These are phyloP conservation scores for Begonia peltatifolia DNA, from an alignment of 306 rosid genomes.

Conservation along the genomic window DNA sequence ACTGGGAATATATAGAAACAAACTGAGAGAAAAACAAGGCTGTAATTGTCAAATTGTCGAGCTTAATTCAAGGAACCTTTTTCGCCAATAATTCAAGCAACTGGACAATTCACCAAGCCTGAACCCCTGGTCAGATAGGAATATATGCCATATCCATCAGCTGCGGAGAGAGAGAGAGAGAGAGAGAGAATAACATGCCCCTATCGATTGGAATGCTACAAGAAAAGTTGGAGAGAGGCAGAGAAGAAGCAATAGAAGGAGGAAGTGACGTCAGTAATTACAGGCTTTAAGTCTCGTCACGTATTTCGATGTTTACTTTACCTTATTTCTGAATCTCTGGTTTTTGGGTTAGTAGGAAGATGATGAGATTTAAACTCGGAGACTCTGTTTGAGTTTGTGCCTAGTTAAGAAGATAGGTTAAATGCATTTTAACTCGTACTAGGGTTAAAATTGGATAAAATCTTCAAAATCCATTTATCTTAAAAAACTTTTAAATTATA, in stretches of 20 bases:
- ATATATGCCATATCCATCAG: too few relatives aligned
- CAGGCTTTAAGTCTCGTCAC: constrained; percentile 64
- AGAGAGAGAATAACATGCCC: too few relatives aligned
- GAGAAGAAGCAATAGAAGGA: too few relatives aligned
- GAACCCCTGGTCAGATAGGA: too few relatives aligned
- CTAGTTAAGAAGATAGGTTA: too few relatives aligned
- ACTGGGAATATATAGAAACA: constrained; percentile 3
- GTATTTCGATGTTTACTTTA: constrained; percentile 56
- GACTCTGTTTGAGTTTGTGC: constrained; percentile 45
- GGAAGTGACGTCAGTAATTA: constrained; percentile 30
- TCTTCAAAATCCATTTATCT: too few relatives aligned
- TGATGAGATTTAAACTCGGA: constrained; percentile 63
- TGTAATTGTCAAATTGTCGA: constrained; percentile 6
- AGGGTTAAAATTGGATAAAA: too few relatives aligned
- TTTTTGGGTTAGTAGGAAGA: constrained; percentile 1
- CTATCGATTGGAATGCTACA: too few relatives aligned
- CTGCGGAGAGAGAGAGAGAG: too few relatives aligned
- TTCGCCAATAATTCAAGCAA: constrained; percentile 65
- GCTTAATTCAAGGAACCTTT: constrained; percentile 27
- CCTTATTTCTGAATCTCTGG: constrained; percentile 17
- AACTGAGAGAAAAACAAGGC: constrained; percentile 15
- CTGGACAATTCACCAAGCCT: constrained; percentile 40
- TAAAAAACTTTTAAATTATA: too few relatives aligned
- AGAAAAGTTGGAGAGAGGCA: constrained; percentile 10
- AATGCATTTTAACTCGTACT: too few relatives aligned